Evolutionary conservation across 2,329 filamentous ascomycete species (phyloP).

Genomic region (Gnomoniopsis smithogilvyi): DNA sequence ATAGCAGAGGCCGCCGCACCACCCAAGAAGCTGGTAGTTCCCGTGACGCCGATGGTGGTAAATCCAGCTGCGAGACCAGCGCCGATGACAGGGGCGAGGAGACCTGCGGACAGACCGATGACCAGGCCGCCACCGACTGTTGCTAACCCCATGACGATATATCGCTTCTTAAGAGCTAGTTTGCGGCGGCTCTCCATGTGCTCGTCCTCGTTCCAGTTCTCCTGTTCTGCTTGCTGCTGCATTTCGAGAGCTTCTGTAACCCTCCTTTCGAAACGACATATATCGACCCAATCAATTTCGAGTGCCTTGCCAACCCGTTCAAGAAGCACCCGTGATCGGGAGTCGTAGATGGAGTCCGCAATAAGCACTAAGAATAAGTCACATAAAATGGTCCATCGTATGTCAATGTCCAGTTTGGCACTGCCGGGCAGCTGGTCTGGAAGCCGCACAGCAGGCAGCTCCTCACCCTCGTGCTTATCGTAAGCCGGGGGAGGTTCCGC

Average conservation of each 20-base stretch:
- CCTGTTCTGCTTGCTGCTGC: constrained; percentile 90
- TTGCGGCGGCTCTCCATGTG: constrained; percentile 87
- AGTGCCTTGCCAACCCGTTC: constrained; percentile 80
- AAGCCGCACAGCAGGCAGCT: constrained; percentile 74
- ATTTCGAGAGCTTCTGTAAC: constrained; percentile 97
- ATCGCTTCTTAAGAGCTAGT: constrained; percentile 73
- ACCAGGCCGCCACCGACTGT: constrained; percentile 94
- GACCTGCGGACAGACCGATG: constrained; percentile 88
- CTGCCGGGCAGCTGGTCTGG: constrained; percentile 80
- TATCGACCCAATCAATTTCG: constrained; percentile 84
- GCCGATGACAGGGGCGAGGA: constrained; percentile 90
- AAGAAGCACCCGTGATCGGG: constrained; percentile 78
- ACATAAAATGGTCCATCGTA: constrained; percentile 95
- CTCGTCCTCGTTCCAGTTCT: constrained; percentile 97
- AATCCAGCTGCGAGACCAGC: constrained; percentile 92
- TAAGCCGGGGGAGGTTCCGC: constrained; percentile 58
- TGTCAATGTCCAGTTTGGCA: constrained; percentile 87
- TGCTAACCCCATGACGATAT: constrained; percentile 94
- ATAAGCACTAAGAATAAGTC: constrained; percentile 95
- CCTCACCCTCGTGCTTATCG: constrained; percentile 61
- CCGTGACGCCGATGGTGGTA: constrained; percentile 88
- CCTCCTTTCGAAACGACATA: constrained; percentile 94
- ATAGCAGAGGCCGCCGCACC: constrained; percentile 90
- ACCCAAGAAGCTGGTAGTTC: constrained; percentile 84
- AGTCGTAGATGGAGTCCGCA: constrained; percentile 90